These are phyloP conservation scores for Ascomycota sp. DNA, from an alignment of 2,329 filamentous ascomycete genomes.

Conservation along the genomic window DNA sequence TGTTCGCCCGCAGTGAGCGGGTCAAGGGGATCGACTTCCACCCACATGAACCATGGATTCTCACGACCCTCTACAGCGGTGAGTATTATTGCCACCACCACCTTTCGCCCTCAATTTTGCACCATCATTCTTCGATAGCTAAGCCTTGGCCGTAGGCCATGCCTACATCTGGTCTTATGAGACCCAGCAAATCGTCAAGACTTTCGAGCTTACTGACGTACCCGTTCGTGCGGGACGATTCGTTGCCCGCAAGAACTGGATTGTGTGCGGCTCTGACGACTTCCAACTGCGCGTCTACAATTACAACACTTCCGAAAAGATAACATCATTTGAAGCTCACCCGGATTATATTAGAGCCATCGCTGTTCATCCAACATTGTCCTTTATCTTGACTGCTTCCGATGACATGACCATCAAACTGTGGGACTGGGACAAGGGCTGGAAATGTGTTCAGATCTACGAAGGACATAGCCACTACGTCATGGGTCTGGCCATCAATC, in stretches of 20 bases:
- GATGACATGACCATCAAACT: conserved; percentile 98
- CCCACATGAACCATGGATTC: conserved; percentile 84
- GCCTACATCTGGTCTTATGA: conserved; percentile 99
- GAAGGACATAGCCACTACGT: conserved; percentile 93
- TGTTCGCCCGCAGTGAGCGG: conserved; percentile 64
- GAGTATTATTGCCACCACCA: conserved; percentile 7
- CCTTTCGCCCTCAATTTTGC: neutral
- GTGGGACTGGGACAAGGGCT: conserved; percentile 97
- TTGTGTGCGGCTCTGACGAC: conserved; percentile 86
- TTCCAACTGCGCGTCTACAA: conserved; percentile 81
- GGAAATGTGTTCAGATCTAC: conserved; percentile 94
- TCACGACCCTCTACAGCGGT: conserved; percentile 93
- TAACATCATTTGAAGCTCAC: conserved; percentile 88
- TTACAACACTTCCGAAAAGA: conserved; percentile 98
- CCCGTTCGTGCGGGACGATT: conserved; percentile 92
- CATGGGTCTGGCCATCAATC: conserved; percentile 91
- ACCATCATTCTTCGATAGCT: neutral
- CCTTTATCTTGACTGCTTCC: conserved; percentile 84
- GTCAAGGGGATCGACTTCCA: conserved; percentile 97
- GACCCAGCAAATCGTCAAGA: conserved; percentile 91
- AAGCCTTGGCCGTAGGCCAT: conserved; percentile 39
- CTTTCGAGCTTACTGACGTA: conserved; percentile 95
- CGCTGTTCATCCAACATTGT: conserved; percentile 81
- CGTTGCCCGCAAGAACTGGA: conserved; percentile 96
- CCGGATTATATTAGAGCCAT: conserved; percentile 97